Base-by-base conservation (phyloP, 2,329 filamentous ascomycete genomes). In the Colletotrichum cereale region DNA sequence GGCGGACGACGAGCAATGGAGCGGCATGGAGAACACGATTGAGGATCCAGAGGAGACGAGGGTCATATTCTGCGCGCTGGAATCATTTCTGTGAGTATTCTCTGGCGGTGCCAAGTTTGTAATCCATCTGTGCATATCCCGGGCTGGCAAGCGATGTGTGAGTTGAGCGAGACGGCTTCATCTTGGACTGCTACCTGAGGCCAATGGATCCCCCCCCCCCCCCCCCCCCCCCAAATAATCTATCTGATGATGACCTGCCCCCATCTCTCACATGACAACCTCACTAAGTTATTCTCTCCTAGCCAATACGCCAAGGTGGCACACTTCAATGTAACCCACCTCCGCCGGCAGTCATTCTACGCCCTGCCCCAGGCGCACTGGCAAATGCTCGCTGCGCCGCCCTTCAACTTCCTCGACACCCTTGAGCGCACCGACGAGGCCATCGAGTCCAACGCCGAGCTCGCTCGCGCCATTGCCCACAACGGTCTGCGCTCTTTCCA, bases 341-440 rank as follows among this genome's bases (percentile, higher is more conserved):
- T 95, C 24, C 92, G 96, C 29, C 91, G 97, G 36, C 95, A 96
- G 81, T 92, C 94, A 18, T 98, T 99, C 82, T 99, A 98, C 80
- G 93, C 95, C 11, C 87, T 99, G 7, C 94, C 96, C 1, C 90
- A 92, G 70, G 85, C 88, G 1, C 95, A 99, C 80, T 96, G 94
- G 91, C 89, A 93, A 77, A 87, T 97, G 78, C 88, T 99, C 0
- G 91, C 94, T 0, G 88, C 88, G 5, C 91, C 93, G 0, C 96
- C 95, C 0, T 97, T 98, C 84, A 93, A 90, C 69, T 90, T 96
- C 64, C 87, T 97, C 8, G 90, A 95, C 44, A 94, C 91, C 0
- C 88, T 99, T 44, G 89, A 92, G 75, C 88, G 88, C 60, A 89
- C 97, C 16, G 97, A 99, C 78, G 90, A 92, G 67, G 94, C 96